Evolutionary conservation across 768 basidiomycete species (phyloP).

Genomic region (Rhodotorula sphaerocarpa): DNA sequence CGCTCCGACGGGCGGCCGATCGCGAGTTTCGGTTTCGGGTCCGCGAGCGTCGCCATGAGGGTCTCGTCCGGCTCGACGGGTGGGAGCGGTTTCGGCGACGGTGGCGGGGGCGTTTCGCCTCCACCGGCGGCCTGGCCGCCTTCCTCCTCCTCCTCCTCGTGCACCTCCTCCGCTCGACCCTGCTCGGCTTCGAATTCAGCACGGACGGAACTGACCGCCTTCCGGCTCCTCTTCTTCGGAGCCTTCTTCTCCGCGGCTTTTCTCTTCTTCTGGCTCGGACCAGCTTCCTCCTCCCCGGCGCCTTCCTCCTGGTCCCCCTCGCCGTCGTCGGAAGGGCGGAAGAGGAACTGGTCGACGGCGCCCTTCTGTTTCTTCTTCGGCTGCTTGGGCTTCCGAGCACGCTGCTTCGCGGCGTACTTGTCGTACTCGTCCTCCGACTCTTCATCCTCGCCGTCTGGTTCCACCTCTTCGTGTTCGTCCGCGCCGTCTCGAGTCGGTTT

Average conservation of each 20-base stretch:
- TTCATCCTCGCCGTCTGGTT: not conserved
- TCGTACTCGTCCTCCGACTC: not conserved
- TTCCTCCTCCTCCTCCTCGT: not conserved
- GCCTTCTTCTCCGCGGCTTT: not conserved
- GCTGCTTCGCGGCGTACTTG: not conserved
- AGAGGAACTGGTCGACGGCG: not conserved
- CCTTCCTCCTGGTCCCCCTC: not conserved
- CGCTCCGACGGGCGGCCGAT: constrained; percentile 17
- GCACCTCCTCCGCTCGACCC: no score
- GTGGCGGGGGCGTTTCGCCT: not conserved
- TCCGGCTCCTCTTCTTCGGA: not conserved
- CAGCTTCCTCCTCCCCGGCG: not conserved
- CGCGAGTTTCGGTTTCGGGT: not conserved
- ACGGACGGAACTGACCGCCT: no score
- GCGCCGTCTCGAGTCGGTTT: not conserved
- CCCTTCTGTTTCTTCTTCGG: constrained; percentile 3
- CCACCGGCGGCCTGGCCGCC: not conserved
- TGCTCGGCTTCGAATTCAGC: no score
- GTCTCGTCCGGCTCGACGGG: constrained; percentile 22
- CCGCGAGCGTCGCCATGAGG: constrained; percentile 28
- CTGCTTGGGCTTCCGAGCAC: not conserved
- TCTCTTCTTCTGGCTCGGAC: not conserved
- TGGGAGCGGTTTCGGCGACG: not conserved
- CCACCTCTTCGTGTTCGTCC: not conserved
- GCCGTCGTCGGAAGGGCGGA: not conserved